Evolutionary conservation across 345 rosid genomes (phyloP).

Genomic region (Pugionium cornutum): DNA sequence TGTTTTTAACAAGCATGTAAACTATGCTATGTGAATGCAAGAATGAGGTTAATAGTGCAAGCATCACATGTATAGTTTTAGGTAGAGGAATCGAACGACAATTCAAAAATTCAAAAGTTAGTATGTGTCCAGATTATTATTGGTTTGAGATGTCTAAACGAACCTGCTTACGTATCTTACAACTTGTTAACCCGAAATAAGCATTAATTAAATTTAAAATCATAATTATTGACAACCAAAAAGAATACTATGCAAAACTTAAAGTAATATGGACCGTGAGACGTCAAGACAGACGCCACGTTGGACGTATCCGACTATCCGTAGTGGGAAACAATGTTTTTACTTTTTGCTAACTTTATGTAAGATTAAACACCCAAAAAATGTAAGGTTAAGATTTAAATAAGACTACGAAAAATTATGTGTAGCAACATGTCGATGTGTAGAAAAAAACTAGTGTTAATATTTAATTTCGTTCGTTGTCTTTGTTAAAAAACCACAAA

Average conservation of each 20-base stretch:
- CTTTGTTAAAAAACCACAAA: too few species aligned
- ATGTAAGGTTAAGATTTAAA: not conserved
- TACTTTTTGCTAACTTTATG: not conserved
- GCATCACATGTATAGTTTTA: constrained; percentile 7
- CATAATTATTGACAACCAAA: not conserved
- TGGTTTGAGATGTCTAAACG: constrained; percentile 25
- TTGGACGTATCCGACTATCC: not conserved
- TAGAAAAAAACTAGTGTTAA: not conserved
- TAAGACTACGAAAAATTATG: not conserved
- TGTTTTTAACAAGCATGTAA: too few species aligned
- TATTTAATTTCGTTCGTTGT: not conserved
- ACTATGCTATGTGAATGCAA: too few species aligned
- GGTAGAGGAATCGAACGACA: constrained; percentile 26
- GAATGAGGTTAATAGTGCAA: too few species aligned
- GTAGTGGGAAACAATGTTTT: constrained; percentile 9
- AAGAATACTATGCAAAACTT: not conserved
- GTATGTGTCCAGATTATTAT: constrained; percentile 31
- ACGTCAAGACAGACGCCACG: constrained; percentile 18
- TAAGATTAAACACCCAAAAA: constrained; percentile 8
- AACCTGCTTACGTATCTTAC: constrained; percentile 12
- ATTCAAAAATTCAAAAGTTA: not conserved
- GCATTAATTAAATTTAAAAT: not conserved
- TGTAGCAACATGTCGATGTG: not conserved
- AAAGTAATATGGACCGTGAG: constrained; percentile 3
- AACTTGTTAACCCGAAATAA: not conserved